Evolutionary conservation across 257 asterid species (phyloP).

Genomic region (Solanum megistacrolobum): DNA sequence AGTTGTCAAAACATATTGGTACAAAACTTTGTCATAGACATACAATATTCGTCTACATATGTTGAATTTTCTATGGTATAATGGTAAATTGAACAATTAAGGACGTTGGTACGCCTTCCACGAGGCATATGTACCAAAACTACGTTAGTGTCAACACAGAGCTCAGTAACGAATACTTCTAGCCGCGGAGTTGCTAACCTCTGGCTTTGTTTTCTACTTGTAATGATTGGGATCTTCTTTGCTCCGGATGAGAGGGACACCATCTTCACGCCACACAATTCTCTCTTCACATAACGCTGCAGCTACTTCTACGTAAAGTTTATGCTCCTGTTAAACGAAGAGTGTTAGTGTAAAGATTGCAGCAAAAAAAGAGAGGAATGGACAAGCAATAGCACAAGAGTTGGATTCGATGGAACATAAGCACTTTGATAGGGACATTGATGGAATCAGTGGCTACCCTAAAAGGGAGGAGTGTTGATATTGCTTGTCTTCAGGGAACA

Average conservation of each 20-base stretch:
- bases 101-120: not conserved
- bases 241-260: constrained; percentile 64
- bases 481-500: not conserved
- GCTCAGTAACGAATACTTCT: not conserved
- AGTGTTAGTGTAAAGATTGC: not conserved
- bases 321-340: constrained; percentile 47
- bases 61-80: not conserved
- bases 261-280: constrained; percentile 64
- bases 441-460: not conserved
- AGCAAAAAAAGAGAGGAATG: not conserved
- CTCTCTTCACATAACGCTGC: constrained; percentile 68
- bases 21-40: not conserved
- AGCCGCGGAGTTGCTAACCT: not conserved
- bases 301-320: constrained; percentile 46
- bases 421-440: not conserved
- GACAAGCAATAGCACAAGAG: not conserved
- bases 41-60: not conserved
- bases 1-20: not conserved
- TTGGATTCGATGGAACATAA: not conserved
- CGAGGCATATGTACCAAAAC: not conserved
- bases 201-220: constrained; percentile 6
- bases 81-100: not conserved
- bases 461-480: not conserved
- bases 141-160: not conserved
- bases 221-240: constrained; percentile 34